Conservation (phyloP, 768 basidiomycete species). For the Lactifluus rugatus region DNA sequence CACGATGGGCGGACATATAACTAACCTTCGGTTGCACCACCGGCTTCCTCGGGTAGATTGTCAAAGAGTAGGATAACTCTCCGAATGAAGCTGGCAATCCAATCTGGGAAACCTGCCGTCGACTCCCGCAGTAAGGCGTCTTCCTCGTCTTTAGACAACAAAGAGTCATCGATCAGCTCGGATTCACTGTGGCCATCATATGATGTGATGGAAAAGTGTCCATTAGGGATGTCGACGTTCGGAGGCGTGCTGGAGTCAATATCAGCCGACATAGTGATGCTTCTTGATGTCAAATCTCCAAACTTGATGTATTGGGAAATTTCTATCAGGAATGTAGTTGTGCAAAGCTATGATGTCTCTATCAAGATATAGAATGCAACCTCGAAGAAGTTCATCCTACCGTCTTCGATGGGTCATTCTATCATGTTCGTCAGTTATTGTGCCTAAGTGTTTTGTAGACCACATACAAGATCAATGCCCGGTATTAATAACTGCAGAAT, state of each 20-base stretch:
- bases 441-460: not conserved
- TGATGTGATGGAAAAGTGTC: constrained; percentile 22
- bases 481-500: constrained; percentile 76
- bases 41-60: constrained; percentile 78
- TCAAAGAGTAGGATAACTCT: constrained; percentile 73
- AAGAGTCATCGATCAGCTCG: constrained; percentile 25
- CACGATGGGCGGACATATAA: not conserved
- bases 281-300: constrained; percentile 44
- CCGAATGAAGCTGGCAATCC: constrained; percentile 74
- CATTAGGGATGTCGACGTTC: constrained; percentile 13
- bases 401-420: constrained; percentile 77
- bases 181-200: constrained; percentile 24
- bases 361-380: not conserved
- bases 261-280: constrained; percentile 17
- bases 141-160: constrained; percentile 54
- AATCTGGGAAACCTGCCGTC: constrained; percentile 68
- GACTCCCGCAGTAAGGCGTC: constrained; percentile 61
- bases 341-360: constrained; percentile 45
- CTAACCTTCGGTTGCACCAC: constrained; percentile 55
- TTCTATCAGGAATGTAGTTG: constrained; percentile 64
- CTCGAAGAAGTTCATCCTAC: constrained; percentile 30
- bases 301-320: constrained; percentile 69
- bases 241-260: constrained; percentile 19
- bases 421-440: not conserved
- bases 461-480: constrained; percentile 72